phyloP scores from a whole-genome alignment of 2,329 filamentous ascomycete species.

The Gliomastix tumulicola region DNA sequence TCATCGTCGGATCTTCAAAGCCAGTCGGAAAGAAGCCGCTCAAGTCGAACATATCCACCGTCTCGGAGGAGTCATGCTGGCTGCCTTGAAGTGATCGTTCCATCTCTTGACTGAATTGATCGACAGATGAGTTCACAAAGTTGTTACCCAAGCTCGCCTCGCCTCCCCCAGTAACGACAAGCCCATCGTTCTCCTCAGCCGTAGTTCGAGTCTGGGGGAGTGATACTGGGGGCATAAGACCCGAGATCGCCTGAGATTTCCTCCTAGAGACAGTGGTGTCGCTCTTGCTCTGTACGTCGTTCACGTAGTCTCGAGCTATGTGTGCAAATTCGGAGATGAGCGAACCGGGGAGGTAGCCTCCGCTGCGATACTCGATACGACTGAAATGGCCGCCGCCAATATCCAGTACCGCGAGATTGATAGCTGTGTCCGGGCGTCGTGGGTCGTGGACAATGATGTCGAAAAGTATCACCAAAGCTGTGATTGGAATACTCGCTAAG shows the following conservation, averaged over 20 bases:
- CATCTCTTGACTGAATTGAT: too few species aligned
- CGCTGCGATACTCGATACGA: not conserved
- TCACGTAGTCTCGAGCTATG: not conserved
- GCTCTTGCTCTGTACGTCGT: not conserved
- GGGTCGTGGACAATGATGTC: not conserved
- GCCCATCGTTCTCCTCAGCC: not conserved
- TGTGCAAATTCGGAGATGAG: not conserved
- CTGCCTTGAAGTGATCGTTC: not conserved
- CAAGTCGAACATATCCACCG: not conserved
- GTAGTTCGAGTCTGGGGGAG: not conserved
- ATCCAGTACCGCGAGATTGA: not conserved
- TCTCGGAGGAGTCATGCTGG: not conserved
- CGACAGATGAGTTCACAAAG: too few species aligned
- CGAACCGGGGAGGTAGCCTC: not conserved
- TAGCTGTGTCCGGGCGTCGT: not conserved
- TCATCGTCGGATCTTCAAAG: not conserved
- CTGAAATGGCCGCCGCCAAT: not conserved
- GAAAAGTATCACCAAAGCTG: not conserved
- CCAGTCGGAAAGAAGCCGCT: not conserved
- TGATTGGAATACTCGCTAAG: not conserved
- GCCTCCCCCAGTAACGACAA: too few species aligned
- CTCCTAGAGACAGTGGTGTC: not conserved
- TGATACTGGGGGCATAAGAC: not conserved
- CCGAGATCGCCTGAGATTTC: not conserved
- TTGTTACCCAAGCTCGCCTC: too few species aligned